phyloP scores from a whole-genome alignment of 495 filamentous ascomycete genomes.

The Penicillium tannophilum region DNA sequence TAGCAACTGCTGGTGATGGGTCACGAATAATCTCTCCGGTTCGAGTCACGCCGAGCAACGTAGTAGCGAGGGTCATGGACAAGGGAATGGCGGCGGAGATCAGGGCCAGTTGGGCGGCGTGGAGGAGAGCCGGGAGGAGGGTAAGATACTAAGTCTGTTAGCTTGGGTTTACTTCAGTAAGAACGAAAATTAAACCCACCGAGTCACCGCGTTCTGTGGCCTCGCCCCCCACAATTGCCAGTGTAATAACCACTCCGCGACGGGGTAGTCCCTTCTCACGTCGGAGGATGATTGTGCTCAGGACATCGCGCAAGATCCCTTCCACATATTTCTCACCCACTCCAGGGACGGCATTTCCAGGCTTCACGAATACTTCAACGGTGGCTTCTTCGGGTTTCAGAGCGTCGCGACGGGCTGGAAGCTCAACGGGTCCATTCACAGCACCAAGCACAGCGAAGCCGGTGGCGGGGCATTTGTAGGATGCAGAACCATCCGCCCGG shows the following conservation, averaged over 20 bases:
- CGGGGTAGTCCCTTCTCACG: constrained; percentile 40
- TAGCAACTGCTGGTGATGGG: constrained; percentile 56
- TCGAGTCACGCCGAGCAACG: constrained; percentile 59
- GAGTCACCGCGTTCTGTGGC: constrained; percentile 67
- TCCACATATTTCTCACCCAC: constrained; percentile 69
- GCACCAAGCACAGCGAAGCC: constrained; percentile 81
- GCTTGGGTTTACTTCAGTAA: not conserved
- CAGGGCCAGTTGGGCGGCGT: constrained; percentile 72
- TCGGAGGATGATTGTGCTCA: constrained; percentile 37
- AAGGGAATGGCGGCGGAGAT: constrained; percentile 76
- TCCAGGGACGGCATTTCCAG: constrained; percentile 62
- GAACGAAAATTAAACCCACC: constrained; percentile 51
- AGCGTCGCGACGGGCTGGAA: constrained; percentile 70
- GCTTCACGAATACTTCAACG: constrained; percentile 87
- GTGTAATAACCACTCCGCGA: constrained; percentile 46
- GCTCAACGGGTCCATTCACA: constrained; percentile 92
- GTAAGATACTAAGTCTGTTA: constrained; percentile 63
- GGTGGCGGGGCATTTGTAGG: constrained; percentile 65
- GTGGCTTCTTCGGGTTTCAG: constrained; percentile 87
- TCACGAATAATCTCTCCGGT: constrained; percentile 55
- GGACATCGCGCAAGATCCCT: constrained; percentile 32
- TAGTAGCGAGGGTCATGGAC: constrained; percentile 66
- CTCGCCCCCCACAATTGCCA: constrained; percentile 50
- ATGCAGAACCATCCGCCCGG: constrained; percentile 86
- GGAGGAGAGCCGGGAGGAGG: constrained; percentile 73